Evolutionary conservation across 805 yeast genomes (phyloP), one percentile per base, ranked within the genome.

Genomic region (Myxozyma monticola): DNA sequence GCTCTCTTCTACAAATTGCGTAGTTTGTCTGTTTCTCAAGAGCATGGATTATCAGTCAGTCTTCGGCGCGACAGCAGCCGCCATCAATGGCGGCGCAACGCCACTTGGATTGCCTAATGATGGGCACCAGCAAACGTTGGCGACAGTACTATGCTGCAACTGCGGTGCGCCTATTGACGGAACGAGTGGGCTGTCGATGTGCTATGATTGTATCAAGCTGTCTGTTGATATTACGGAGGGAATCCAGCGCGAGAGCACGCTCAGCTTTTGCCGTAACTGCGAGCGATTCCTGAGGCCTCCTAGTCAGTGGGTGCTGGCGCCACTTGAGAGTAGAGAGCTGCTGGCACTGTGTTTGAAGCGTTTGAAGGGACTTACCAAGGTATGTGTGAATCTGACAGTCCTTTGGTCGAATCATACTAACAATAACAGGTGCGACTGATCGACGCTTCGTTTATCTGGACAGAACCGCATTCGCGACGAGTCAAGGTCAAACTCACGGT

Each of bases 151-250:
- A 51, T 93, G 99, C 76, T 89, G 96, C 72, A 88, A 88, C 84
- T 93, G 99, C 84, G 98, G 98, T 72, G 88, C 85, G 49, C 97
- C 98, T 37, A 88, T 93, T 80, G 98, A 93, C 67, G 98, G 98
- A 37, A 88, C 97, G 21, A 58, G 59, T 17, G 60, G 58, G 30
- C 73, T 90, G 49, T 95, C 89, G 24, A 88, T 91, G 95, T 93
- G 99, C 74, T 84, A 87, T 75, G 98, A 93, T 71, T 93, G 99
- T 80, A 87, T 93, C 67, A 88, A 88, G 69, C 74, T 91, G 65
- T 88, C 88, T 1, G 93, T 88, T 51, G 97, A 91, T 68, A 88
- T 93, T 62, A 89, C 99, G 1, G 88, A 84, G 60, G 96, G 96
- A 12, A 84, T 85, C 48, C 97, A 97, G 45, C 80, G 97, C 69